Conservation (phyloP, 2,329 filamentous ascomycete species). For the Trichoderma simmonsii region DNA sequence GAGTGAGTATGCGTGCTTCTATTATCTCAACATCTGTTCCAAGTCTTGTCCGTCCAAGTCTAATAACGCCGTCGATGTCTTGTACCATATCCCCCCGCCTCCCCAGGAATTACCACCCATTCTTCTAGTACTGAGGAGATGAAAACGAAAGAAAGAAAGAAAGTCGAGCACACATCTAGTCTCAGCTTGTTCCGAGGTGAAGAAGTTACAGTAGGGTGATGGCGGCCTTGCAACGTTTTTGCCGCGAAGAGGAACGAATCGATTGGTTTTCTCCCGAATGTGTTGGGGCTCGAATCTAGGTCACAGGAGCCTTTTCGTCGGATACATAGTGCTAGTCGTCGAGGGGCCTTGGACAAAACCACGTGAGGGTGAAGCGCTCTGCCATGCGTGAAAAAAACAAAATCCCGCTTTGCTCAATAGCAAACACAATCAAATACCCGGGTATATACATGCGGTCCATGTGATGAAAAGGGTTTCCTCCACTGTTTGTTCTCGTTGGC, state of each 20-base stretch:
- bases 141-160: not conserved
- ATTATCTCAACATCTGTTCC: not conserved
- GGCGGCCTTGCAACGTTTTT: not conserved
- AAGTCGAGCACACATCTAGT: not conserved
- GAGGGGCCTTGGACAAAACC: not conserved
- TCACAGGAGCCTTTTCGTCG: not conserved
- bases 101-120: not conserved
- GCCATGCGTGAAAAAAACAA: not conserved
- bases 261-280: not conserved
- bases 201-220: not conserved
- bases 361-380: not conserved
- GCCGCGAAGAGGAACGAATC: not conserved
- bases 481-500: not conserved
- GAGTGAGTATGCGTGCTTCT: not conserved
- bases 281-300: not conserved
- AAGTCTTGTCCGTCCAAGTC: not conserved
- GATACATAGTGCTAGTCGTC: not conserved
- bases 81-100: not conserved
- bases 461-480: not conserved
- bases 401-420: not conserved
- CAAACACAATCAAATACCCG: not conserved
- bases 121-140: not conserved
- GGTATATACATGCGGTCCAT: constrained; percentile 9
- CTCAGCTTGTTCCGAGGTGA: not conserved
- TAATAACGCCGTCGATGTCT: not conserved